Base-by-base conservation (phyloP, 2,329 filamentous ascomycete genomes). In the Hymenoscyphus linearis region DNA sequence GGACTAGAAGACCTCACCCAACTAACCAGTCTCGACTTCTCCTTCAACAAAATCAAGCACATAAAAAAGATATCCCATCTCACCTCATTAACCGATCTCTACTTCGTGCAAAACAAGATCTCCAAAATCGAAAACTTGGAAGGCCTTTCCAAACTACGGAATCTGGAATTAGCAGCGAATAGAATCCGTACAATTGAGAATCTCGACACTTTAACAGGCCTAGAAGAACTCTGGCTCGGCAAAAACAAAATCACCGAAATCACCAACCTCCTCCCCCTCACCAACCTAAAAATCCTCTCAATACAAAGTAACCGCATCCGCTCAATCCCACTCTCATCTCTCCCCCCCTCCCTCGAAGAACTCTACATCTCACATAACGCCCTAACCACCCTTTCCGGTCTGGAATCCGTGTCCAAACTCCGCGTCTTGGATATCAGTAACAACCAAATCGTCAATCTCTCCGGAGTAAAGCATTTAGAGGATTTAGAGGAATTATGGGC, bases 1-100 rank as follows among this genome's bases (percentile, higher is more conserved):
- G 90, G 90, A 34, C 82, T 99, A 53, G 92, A 97, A 59, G 80
- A 85, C 53, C 84, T 97, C 61, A 85, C 82, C 13, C 82, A 89
- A 64, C 83, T 99, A 59, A 91, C 84, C 5, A 88, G 80, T 60
- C 84, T 99, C 59, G 95, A 99, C 74, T 81, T 99, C 57, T 96
- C 90, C 75, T 99, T 97, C 84, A 99, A 99, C 80, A 98, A 98
- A 80, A 93, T 99, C 79, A 97, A 96, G 75, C 93, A 97, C 76
- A 96, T 99, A 79, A 96, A 96, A 76, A 86, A 93, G 70, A 79
- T 98, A 66, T 82, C 83, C 62, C 89, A 93, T 70, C 78, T 99
- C 62, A 87, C 79, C 25, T 82, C 91, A 59, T 82, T 98, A 61
- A 88, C 82, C 64, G 91, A 98, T 68, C 74, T 99, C 2, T 99